Base-by-base conservation (phyloP, 164 flowering plant species). In the Magnolia changhungtana region DNA sequence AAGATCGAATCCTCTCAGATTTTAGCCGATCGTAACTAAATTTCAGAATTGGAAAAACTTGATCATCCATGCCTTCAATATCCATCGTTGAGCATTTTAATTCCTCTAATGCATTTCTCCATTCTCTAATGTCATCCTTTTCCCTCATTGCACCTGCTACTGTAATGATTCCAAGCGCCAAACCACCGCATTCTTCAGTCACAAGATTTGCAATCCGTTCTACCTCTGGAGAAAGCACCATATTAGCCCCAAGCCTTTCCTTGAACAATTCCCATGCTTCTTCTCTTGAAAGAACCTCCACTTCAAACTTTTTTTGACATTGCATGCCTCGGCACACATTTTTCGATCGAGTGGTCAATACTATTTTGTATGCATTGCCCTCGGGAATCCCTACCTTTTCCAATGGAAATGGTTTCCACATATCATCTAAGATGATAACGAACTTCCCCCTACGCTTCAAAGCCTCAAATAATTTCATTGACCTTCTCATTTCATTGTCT, bases 1-100 rank as follows among this genome's bases (percentile, higher is more conserved):
- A 29, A 10, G 51, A 16, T 29, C 10, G 45, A 37, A 37, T 3
- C 45, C 50, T 45, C 14, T 70, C 72, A 20, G 11, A 18, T 18
- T 7, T n/a, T 70, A 70, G 50, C 7, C n/a, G 2, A n/a, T 70
- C 27, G 16, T 70, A 70, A 18, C 72, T 70, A 49, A 70, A 70
- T 45, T 37, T 45, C 21, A 70, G n/a, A 19, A 4, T 1, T 7
- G 52, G 3, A 49, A 70, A 11, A 13, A 70, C 59, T 5, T 50
- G 13, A 49, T 49, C 21, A 13, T 70, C 20, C 72, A 70, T 50
- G 23, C 55, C 72, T 70, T n/a, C 13, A 2, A 70, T 18, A 7
- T 45, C 55, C 7, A 0, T 3, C 13, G 9, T 18, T 2, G 58
- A 70, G 23, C 19, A 3, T 50, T 13, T 45, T n/a, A 70, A 50